Evolutionary conservation across 768 basidiomycete genomes (phyloP).

Genomic region (Phlegmacium glaucopus): DNA sequence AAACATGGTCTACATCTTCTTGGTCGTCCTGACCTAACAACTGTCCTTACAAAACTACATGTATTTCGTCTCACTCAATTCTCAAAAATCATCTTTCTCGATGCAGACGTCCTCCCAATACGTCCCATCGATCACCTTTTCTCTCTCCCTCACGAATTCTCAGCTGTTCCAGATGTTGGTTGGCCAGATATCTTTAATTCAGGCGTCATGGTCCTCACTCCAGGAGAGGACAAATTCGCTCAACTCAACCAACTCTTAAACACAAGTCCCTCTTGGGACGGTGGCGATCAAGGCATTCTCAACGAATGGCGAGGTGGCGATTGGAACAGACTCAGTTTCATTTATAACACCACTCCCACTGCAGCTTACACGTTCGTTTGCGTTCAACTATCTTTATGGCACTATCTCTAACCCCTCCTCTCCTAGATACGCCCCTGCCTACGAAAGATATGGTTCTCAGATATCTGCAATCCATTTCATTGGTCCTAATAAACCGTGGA

Average conservation of each 20-base stretch:
- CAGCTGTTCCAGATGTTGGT: slow-evolving; percentile 94
- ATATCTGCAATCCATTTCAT: slow-evolving; percentile 93
- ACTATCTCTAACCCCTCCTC: slow-evolving; percentile 20
- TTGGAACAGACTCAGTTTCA: slow-evolving; percentile 96
- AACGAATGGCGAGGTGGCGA: slow-evolving; percentile 88
- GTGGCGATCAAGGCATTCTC: slow-evolving; percentile 96
- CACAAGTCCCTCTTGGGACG: slow-evolving; percentile 89
- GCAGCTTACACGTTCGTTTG: slow-evolving; percentile 88
- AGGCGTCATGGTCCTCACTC: slow-evolving; percentile 85
- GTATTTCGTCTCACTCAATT: slow-evolving; percentile 89
- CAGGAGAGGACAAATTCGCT: slow-evolving; percentile 79
- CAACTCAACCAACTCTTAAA: slow-evolving; percentile 69
- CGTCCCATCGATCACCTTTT: slow-evolving; percentile 94
- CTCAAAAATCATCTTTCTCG: slow-evolving; percentile 84
- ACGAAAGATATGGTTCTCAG: slow-evolving; percentile 85
- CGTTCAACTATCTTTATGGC: slow-evolving; percentile 20
- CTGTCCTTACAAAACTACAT: slow-evolving; percentile 95
- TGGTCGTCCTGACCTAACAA: slow-evolving; percentile 90
- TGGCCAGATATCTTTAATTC: slow-evolving; percentile 99
- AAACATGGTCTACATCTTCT: slow-evolving; percentile 70
- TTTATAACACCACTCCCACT: slow-evolving; percentile 97
- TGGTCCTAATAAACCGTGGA: slow-evolving; percentile 96
- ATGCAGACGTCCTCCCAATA: slow-evolving; percentile 88
- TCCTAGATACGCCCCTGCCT: slow-evolving; percentile 90
- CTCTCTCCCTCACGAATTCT: slow-evolving; percentile 73